phyloP scores from a whole-genome alignment of 2,329 filamentous ascomycete genomes.

The Hymenoscyphus linearis region DNA sequence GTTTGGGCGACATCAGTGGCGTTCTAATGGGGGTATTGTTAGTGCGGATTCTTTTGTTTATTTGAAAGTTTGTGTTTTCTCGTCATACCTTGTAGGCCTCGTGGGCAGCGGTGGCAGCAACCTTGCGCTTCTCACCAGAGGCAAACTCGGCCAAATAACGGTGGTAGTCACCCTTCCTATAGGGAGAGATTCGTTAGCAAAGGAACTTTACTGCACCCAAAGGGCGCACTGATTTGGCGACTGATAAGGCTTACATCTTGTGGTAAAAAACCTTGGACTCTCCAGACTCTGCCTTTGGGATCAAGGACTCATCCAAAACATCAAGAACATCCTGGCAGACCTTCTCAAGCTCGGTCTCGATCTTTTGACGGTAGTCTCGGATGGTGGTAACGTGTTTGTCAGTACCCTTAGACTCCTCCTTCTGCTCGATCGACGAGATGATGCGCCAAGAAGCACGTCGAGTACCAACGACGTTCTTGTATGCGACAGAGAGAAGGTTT shows the following conservation, averaged over 20 bases:
- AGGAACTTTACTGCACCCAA: background rate
- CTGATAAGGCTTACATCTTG: slow-evolving; percentile 77
- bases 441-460: slow-evolving; percentile 98
- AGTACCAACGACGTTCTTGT: slow-evolving; percentile 99
- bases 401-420: slow-evolving; percentile 98
- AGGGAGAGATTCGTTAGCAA: slow-evolving; percentile 18
- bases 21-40: slow-evolving; percentile 52
- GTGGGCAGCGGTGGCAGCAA: slow-evolving; percentile 77
- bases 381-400: slow-evolving; percentile 93
- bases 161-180: slow-evolving; percentile 95
- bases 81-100: slow-evolving; percentile 89
- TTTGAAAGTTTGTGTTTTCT: slow-evolving; percentile 18
- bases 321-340: slow-evolving; percentile 97
- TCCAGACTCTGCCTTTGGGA: slow-evolving; percentile 91
- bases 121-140: slow-evolving; percentile 87
- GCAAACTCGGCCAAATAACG: slow-evolving; percentile 93
- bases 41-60: background rate
- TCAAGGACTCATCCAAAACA: slow-evolving; percentile 87
- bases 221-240: background rate
- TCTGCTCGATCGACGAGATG: slow-evolving; percentile 99
- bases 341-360: slow-evolving; percentile 93
- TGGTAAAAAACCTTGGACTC: slow-evolving; percentile 99
- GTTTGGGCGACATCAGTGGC: slow-evolving; percentile 98
- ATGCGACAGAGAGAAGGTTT: slow-evolving; percentile 96
- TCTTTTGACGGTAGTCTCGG: slow-evolving; percentile 97